Conservation (phyloP, 257 asterid genomes). For the Pogostemon cablin region DNA sequence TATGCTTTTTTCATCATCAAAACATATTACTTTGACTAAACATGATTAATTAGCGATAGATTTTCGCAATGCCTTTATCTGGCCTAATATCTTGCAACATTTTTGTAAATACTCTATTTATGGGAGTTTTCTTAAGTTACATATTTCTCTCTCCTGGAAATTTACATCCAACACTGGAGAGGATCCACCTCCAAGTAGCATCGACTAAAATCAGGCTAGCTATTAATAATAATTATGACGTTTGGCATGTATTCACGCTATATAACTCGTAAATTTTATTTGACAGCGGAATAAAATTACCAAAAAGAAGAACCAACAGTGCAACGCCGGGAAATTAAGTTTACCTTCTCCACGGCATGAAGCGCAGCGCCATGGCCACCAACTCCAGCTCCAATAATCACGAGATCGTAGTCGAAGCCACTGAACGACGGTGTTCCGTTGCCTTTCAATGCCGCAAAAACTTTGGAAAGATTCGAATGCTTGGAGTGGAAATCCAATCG, state of each 20-base stretch:
- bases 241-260: slow-evolving; percentile 15
- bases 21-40: neutral
- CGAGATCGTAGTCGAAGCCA: slow-evolving; percentile 87
- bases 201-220: slow-evolving; percentile 9
- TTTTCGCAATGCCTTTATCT: neutral
- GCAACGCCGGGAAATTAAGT: neutral
- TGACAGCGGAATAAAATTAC: slow-evolving; percentile 3
- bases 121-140: neutral
- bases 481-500: slow-evolving; percentile 38
- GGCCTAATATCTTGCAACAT: neutral
- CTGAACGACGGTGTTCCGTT: slow-evolving; percentile 57
- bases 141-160: neutral
- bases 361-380: slow-evolving; percentile 99
- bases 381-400: slow-evolving; percentile 96
- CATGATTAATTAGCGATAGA: neutral
- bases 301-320: slow-evolving; percentile 4
- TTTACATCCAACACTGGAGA: too few species aligned
- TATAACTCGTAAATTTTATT: neutral
- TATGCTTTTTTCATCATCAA: neutral
- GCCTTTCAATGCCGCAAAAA: slow-evolving; percentile 53
- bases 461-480: slow-evolving; percentile 33
- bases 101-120: too few species aligned
- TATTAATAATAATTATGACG: neutral
- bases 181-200: too few species aligned
- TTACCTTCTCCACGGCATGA: slow-evolving; percentile 91